Evolutionary conservation across 164 flowering plant genomes (phyloP).

Genomic region (Magnolia sinica): DNA sequence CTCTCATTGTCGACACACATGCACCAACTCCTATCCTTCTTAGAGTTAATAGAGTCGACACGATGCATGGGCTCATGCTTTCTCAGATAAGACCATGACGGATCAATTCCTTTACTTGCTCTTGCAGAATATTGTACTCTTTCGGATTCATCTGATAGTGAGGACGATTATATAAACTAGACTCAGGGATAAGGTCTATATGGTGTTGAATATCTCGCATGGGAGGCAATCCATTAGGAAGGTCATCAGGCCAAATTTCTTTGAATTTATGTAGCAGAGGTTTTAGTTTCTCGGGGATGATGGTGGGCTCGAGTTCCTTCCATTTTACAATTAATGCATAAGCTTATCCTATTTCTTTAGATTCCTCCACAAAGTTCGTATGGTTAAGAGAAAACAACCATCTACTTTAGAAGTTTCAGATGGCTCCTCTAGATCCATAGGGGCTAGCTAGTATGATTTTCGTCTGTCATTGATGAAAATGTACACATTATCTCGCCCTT

Average conservation of each 20-base stretch:
- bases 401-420: no score
- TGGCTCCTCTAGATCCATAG: no score
- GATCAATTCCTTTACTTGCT: not conserved
- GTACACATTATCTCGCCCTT: no score
- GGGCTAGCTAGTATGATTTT: no score
- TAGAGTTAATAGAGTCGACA: not conserved
- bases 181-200: not conserved
- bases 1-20: not conserved
- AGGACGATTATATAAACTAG: not conserved
- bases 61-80: not conserved
- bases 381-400: no score
- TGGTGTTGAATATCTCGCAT: not conserved
- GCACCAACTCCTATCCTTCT: not conserved
- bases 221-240: not conserved
- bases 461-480: no score
- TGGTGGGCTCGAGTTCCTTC: no score
- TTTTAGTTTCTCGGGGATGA: not conserved
- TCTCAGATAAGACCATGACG: not conserved
- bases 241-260: not conserved
- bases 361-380: no score
- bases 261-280: not conserved
- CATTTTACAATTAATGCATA: no score
- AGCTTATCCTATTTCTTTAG: no score
- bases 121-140: not conserved
- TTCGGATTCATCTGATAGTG: not conserved